Conservation (phyloP, 2,329 filamentous ascomycete species). For the Paecilomyces fulvus region DNA sequence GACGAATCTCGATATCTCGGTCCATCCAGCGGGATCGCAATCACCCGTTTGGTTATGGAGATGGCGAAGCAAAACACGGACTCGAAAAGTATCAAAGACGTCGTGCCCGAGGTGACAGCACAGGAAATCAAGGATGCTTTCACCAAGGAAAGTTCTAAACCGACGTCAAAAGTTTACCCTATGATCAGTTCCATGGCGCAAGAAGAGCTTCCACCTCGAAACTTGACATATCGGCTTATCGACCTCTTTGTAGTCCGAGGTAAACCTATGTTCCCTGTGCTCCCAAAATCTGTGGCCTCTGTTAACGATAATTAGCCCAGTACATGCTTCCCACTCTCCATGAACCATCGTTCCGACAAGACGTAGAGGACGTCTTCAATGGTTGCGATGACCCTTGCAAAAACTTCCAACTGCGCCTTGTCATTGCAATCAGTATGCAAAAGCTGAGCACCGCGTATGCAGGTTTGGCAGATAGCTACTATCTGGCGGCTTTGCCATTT, state of each 20-base stretch:
- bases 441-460: slow-evolving; percentile 83
- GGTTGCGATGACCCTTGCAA: slow-evolving; percentile 70
- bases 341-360: slow-evolving; percentile 66
- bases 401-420: slow-evolving; percentile 82
- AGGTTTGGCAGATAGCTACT: slow-evolving; percentile 91
- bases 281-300: slow-evolving; percentile 3
- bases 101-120: slow-evolving; percentile 68
- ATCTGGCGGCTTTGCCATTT: slow-evolving; percentile 76
- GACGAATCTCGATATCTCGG: slow-evolving; percentile 89
- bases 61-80: slow-evolving; percentile 90
- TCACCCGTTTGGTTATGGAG: slow-evolving; percentile 92
- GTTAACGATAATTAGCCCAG: slow-evolving; percentile 54
- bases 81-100: slow-evolving; percentile 81
- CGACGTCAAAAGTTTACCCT: slow-evolving; percentile 74
- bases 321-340: slow-evolving; percentile 81
- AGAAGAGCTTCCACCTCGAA: slow-evolving; percentile 61
- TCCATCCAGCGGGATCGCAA: slow-evolving; percentile 89
- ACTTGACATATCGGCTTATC: slow-evolving; percentile 68
- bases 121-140: slow-evolving; percentile 61
- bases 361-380: slow-evolving; percentile 72
- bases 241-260: slow-evolving; percentile 81
- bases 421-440: slow-evolving; percentile 89
- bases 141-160: slow-evolving; percentile 55
- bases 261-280: slow-evolving; percentile 27
- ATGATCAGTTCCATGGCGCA: slow-evolving; percentile 81